Evolutionary conservation across 2,329 filamentous ascomycete genomes (phyloP).

Genomic region (Hawksworthiomyces lignivorus): DNA sequence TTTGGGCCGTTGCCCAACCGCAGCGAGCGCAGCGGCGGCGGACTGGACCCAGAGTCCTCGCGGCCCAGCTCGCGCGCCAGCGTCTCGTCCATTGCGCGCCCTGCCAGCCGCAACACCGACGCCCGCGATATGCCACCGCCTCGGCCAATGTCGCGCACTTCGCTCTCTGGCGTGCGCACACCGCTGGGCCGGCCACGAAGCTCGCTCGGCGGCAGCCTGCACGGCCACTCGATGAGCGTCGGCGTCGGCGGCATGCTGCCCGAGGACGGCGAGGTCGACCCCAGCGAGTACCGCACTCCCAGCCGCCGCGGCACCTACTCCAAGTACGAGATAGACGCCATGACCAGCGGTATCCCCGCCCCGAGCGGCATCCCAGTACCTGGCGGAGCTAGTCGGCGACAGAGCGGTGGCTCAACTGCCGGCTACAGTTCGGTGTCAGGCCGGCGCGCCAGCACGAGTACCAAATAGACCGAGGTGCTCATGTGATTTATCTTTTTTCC

Average conservation of each 20-base stretch:
- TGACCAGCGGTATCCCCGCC: conserved; percentile 25
- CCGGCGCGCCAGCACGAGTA: conserved; percentile 26
- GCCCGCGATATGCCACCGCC: conserved; percentile 39
- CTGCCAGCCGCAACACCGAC: conserved; percentile 40
- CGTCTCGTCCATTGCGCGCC: conserved; percentile 45
- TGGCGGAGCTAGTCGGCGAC: conserved; percentile 29
- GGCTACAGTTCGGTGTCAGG: conserved; percentile 5
- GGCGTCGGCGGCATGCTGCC: conserved; percentile 36
- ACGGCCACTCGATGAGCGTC: conserved; percentile 51
- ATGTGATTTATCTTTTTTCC: not conserved
- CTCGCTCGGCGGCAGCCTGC: conserved; percentile 58
- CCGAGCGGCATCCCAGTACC: conserved; percentile 30
- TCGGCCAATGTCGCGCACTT: conserved; percentile 59
- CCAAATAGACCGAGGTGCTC: conserved; percentile 17
- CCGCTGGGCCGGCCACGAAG: conserved; percentile 63
- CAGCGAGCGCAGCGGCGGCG: conserved; percentile 33
- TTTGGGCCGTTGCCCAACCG: conserved; percentile 55
- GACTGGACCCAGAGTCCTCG: conserved; percentile 38
- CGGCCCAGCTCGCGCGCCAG: conserved; percentile 70
- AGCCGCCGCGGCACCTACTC: conserved; percentile 48
- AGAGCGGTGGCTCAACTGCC: conserved; percentile 19
- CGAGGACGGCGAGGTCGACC: conserved; percentile 38
- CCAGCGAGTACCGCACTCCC: conserved; percentile 38
- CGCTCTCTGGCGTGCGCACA: conserved; percentile 52
- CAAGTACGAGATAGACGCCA: conserved; percentile 36